Base-by-base conservation (phyloP, 1,139 yeast genomes). In the Meyerozyma guilliermondii region DNA sequence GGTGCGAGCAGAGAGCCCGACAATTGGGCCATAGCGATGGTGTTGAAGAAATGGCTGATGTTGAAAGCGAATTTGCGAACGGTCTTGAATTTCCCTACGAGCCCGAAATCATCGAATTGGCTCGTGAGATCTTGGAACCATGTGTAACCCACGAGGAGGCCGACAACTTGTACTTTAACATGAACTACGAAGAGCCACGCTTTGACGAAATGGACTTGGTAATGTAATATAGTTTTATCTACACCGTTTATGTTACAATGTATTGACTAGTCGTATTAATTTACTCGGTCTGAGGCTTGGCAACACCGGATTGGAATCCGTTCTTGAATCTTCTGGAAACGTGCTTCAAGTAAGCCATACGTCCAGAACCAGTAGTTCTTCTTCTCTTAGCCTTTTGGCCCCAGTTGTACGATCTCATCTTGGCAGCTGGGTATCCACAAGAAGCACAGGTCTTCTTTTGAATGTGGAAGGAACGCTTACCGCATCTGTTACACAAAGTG, bases 391-490 rank as follows among this genome's bases (percentile, higher is more conserved):
- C 96, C 87, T 92, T 92, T 60, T 78, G 76, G 71, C 94, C 96
- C 99, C 99, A 92, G 96, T 92, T 92, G 95, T 80, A 86, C 66
- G 87, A 80, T 86, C 98, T 89, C 78, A 87, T 74, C 83, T 94
- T 94, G 66, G 98, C 98, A 69, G 98, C 89, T 78, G 99, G 99
- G 87, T 92, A 92, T 67, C 98, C 98, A 80, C 99, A 92, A 62
- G 95, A 78, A 73, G 98, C 73, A 81, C 99, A 92, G 66, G 96
- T 89, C 83, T 88, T 86, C 95, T 91, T 92, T 81, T 92, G 98
- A 74, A 85, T 77, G 82, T 94, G 98, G 95, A 91, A 92, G 54
- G 97, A 85, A 82, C 98, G 96, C 71, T 81, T 79, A 67, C 98
- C 98, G 82, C 99, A 92, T 86, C 98, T 89, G 83, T 85, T 88